These are phyloP conservation scores for Singerocomus inundabilis DNA, from an alignment of 1,284 basidiomycete genomes.

Conservation along the genomic window DNA sequence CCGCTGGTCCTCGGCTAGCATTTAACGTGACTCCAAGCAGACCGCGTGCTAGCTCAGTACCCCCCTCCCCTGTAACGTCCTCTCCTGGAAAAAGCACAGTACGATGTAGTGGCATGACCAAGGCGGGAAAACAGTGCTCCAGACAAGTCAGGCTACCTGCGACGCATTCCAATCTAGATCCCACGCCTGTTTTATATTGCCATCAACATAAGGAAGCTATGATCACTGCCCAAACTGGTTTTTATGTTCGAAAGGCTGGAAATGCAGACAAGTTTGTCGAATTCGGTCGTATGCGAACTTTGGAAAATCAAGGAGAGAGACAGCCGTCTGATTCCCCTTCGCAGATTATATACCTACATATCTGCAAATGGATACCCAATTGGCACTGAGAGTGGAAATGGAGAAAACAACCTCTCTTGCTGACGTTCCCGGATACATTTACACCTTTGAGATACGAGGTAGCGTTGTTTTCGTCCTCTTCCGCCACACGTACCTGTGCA, in stretches of 20 bases:
- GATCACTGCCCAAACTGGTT: slow-evolving; percentile 48
- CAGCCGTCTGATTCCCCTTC: slow-evolving; percentile 18
- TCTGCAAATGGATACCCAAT: slow-evolving; percentile 59
- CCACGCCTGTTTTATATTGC: slow-evolving; percentile 53
- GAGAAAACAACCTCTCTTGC: slow-evolving; percentile 55
- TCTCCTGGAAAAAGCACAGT: slow-evolving; percentile 32
- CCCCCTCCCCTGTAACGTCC: slow-evolving; percentile 31
- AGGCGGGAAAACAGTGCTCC: slow-evolving; percentile 59
- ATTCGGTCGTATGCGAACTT: slow-evolving; percentile 46
- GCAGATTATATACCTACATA: slow-evolving; percentile 71
- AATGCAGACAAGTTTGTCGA: slow-evolving; percentile 47
- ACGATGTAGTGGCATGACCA: slow-evolving; percentile 67
- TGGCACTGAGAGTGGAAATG: slow-evolving; percentile 67
- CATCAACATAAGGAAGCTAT: slow-evolving; percentile 63
- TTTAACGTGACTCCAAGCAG: slow-evolving; percentile 14
- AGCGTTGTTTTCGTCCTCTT: slow-evolving; percentile 8
- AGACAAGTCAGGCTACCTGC: slow-evolving; percentile 54
- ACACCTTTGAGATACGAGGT: slow-evolving; percentile 75
- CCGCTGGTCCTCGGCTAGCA: slow-evolving; percentile 6
- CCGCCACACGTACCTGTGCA: background rate
- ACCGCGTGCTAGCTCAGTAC: slow-evolving; percentile 33
- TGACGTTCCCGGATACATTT: slow-evolving; percentile 73
- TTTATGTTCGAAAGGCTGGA: slow-evolving; percentile 49
- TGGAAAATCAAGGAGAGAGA: background rate
- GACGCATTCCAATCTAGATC: slow-evolving; percentile 39